Evolutionary conservation across 176 grass and related monocot species (phyloP).

Genomic region (Echinochloa phyllopogon): DNA sequence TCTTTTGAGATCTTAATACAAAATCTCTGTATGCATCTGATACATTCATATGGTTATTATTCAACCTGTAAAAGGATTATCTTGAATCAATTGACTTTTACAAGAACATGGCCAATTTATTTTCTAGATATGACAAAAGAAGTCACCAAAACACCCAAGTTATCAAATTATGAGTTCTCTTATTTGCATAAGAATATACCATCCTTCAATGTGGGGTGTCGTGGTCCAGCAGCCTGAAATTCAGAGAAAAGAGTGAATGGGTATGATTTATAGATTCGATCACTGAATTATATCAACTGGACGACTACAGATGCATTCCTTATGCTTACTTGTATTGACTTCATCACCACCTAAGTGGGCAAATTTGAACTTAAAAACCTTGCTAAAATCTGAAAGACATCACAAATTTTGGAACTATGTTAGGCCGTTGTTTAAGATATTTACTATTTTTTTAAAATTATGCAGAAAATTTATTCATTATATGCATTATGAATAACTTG

Average conservation of each 20-base stretch:
- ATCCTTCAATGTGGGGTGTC: slow-evolving; percentile 71
- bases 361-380: slow-evolving; percentile 97
- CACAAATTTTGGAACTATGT: slow-evolving; percentile 27
- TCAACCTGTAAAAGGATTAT: slow-evolving; percentile 63
- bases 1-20: slow-evolving; percentile 83
- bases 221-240: slow-evolving; percentile 79
- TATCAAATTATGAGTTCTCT: slow-evolving; percentile 43
- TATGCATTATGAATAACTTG: neutral
- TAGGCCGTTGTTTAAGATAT: slow-evolving; percentile 19
- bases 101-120: slow-evolving; percentile 14
- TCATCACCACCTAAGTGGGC: slow-evolving; percentile 93
- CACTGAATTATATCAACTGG: neutral
- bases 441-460: slow-evolving; percentile 24
- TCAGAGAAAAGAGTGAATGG: slow-evolving; percentile 37
- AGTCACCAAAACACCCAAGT: slow-evolving; percentile 26
- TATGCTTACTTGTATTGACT: slow-evolving; percentile 85
- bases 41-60: slow-evolving; percentile 72
- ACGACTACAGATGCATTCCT: slow-evolving; percentile 23
- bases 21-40: slow-evolving; percentile 83
- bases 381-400: slow-evolving; percentile 89
- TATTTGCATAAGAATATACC: slow-evolving; percentile 52
- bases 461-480: slow-evolving; percentile 23
- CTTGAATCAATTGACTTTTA: slow-evolving; percentile 28
- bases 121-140: slow-evolving; percentile 15
- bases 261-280: slow-evolving; percentile 20